phyloP scores from a whole-genome alignment of 2,329 filamentous ascomycete species.

The Cordyceps fumosorosea region DNA sequence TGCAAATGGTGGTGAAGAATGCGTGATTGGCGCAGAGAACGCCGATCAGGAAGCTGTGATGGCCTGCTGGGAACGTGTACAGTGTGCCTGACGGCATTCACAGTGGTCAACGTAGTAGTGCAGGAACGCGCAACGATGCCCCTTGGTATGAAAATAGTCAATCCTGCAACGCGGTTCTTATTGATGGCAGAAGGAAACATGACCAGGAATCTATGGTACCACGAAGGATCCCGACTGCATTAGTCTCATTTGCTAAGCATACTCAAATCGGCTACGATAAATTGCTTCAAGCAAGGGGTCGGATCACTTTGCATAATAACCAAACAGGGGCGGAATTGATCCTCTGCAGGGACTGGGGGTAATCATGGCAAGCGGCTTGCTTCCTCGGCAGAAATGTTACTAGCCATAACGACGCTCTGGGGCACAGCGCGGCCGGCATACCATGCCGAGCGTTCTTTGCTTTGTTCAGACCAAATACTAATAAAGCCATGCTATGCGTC shows the following conservation, averaged over 20 bases:
- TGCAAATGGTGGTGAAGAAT: no score
- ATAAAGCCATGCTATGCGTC: neutral
- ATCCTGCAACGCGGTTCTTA: neutral
- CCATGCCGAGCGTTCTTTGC: neutral
- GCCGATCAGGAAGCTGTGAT: no score
- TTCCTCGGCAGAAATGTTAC: neutral
- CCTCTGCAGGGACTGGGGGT: neutral
- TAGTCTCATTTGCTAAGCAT: neutral
- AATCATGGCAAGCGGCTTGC: neutral
- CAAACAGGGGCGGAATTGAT: neutral
- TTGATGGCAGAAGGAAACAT: neutral
- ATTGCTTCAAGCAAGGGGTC: neutral
- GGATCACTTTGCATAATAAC: no score
- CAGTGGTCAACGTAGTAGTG: neutral
- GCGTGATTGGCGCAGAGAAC: no score
- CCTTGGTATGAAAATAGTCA: neutral
- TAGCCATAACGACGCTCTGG: neutral
- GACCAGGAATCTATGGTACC: neutral
- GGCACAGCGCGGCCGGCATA: neutral
- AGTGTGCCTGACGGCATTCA: neutral
- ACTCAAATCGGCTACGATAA: neutral
- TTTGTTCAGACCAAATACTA: neutral
- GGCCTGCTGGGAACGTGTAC: neutral
- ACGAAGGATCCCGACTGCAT: neutral
- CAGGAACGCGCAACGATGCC: neutral